Evolutionary conservation across 2,329 filamentous ascomycete species (phyloP), one percentile per base, ranked within the genome.

Genomic region (Cryphonectria radicalis): DNA sequence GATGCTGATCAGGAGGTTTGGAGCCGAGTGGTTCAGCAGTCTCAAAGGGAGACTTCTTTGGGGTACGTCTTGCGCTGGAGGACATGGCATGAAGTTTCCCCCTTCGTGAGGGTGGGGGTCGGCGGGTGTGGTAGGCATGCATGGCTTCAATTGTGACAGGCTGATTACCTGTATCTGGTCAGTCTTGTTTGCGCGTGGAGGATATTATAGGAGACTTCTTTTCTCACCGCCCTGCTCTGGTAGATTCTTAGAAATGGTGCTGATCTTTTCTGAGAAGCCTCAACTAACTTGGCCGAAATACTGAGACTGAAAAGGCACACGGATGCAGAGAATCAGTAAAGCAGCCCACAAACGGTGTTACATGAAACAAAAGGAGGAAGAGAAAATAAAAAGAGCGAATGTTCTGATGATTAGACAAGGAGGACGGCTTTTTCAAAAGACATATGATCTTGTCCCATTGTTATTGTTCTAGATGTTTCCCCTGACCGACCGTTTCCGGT

Each of bases 401-500:
- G 4, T 8, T 22, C 19, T 8, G 43, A 46, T 19, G 43, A 22
- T 19, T 7, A 50, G 46, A 50, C 46, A 50, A 50, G 46, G 22
- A n/a, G 22, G 22, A n/a, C 25, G 8, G 14, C 32, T 40, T 19
- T 55, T 7, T 32, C 13, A 50, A 50, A 46, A 40, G 59, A 53
- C 63, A 65, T 40, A 50, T 59, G 25, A 35, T 53, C 25, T 22
- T n/a, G 25, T 50, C 10, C 35, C 37, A 55, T 68, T 53, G 50
- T 66, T 60, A 68, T 70, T 68, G 37, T 68, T 35, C 25, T 40
- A n/a, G 55, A 35, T 50, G 42, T 46, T 63, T 50, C 32, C 17
- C 63, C 19, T 53, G 46, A 35, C 32, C 50, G 32, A 46, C 71
- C 66, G 71, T 66, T 72, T 72, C 71, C 71, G 71, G 68, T 14